Base-by-base conservation (phyloP, 2,329 filamentous ascomycete genomes). In the Trichocomaceae sp. region DNA sequence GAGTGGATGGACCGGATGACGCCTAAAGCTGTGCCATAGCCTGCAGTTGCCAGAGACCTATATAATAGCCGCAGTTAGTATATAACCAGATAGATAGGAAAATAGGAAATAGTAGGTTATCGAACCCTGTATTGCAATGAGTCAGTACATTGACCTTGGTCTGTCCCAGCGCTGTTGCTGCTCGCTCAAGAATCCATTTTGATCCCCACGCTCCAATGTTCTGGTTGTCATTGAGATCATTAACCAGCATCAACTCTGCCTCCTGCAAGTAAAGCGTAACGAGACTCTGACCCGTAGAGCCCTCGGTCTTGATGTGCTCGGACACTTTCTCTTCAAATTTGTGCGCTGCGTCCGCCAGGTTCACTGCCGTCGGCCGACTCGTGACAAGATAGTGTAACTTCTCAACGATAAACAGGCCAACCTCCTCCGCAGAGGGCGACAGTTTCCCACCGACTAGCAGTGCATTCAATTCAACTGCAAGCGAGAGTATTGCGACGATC, bases 11-110 rank as follows among this genome's bases (percentile, higher is more conserved):
- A 89, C 55, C 93, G 88, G 62, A 99, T 90, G 50, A 99, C 93
- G 20, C 93, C 93, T 2, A 99, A 79, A 0, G 93, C 93, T 10
- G 93, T 99, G 50, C 93, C 93, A 68, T 97, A 95, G n/a, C 93
- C 93, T 15, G 93, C 95, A 1, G 93, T 99, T 23, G 93, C 93
- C 33, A 99, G 84, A 19, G 92, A 96, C 26, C 85, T 87, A 57
- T 33, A 22, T 47, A 87, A 57, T 31, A 20, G 46, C 46, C 54
- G 41, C 35, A 19, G 37, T 44, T 56, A 52, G 47, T 22, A 50
- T 49, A 20, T 10, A 31, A 51, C 20, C 23, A 15, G 9, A 22
- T 2, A 35, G 31, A 5, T 12, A 19, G 5, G 2, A 31, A 42
- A 22, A 29, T 5, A 29, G 7, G 7, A 8, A 10, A 37, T 31